Evolutionary conservation across 371 early-diverging fungal species (phyloP), one percentile per base, ranked within the genome.

Genomic region (Zancudomyces culisetae): DNA sequence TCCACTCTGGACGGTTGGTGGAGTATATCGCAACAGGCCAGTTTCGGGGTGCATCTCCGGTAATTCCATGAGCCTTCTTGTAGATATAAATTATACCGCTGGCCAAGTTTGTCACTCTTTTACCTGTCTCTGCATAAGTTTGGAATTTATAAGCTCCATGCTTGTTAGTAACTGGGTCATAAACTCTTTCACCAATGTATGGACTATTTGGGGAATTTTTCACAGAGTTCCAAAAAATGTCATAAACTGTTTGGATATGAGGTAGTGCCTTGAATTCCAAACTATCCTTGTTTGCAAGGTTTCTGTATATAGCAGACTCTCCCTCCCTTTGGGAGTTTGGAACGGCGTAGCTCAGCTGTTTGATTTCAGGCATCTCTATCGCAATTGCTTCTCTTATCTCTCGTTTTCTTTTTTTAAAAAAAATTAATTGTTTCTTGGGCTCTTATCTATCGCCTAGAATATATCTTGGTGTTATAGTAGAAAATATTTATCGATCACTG

Each of bases 1-100:
- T 74, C 94, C 94, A 96, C 67, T 96, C 97, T 10, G 82, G 69
- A 35, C 87, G 70, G 68, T 93, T 94, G 53, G 84, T 72, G 42
- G 87, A 74, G 64, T 84, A 93, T 29, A 95, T 56, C 24, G 85
- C 87, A 41, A 88, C 49, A 13, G 68, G 54, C 50, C 50, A 49
- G 29, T 52, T 39, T 19, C 47, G 24, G 8, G 6, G 6, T 4
- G 13, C 19, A 22, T 41, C 6, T 22, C 28, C 46, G 43, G n/a
- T 2, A 35, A 21, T 47, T 39, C 10, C 21, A 0, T 51, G 42
- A 0, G 60, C 56, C 24, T 56, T 40, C 10, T 46, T 23, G 13
- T 56, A 60, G 12, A 66, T 46, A 1, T 56, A 45, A 13, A 60
- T 53, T 10, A 78, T 58, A 1, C 79, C 79, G 24, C 70, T 74